Conservation (phyloP, 768 basidiomycete genomes). For the Terana coerulea region DNA sequence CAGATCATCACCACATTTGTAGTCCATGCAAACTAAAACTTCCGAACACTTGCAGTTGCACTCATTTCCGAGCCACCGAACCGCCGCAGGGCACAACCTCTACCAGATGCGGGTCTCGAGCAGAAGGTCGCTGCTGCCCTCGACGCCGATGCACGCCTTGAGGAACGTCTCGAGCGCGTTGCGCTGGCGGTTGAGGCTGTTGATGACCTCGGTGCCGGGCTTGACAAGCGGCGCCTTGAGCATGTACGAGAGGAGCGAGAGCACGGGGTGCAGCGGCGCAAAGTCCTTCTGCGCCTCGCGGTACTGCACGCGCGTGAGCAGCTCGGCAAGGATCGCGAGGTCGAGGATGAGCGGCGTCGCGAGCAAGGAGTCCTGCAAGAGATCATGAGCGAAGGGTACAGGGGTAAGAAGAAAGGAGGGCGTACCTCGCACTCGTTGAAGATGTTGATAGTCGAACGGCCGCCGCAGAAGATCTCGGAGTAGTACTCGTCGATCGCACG, state of each 20-base stretch:
- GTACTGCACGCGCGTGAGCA: conserved; percentile 91
- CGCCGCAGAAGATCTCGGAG: conserved; percentile 96
- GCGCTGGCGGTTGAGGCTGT: conserved; percentile 92
- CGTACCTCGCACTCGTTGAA: conserved; percentile 95
- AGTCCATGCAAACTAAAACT: no score
- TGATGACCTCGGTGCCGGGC: conserved; percentile 90
- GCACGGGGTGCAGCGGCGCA: conserved; percentile 81
- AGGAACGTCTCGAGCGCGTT: conserved; percentile 91
- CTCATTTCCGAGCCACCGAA: no score
- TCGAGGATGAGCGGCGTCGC: conserved; percentile 97
- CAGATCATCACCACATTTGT: no score
- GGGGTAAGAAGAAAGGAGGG: conserved; percentile 7
- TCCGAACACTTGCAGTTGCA: no score
- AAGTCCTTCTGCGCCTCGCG: conserved; percentile 66
- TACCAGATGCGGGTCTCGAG: conserved; percentile 89
- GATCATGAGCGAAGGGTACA: neutral
- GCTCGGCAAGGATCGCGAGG: conserved; percentile 87
- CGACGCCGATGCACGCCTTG: conserved; percentile 90
- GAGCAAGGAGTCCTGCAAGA: conserved; percentile 78
- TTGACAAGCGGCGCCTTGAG: conserved; percentile 98
- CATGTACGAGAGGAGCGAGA: conserved; percentile 95
- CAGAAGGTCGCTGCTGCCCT: conserved; percentile 78
- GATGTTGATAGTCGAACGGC: conserved; percentile 90
- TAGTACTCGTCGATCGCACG: conserved; percentile 99
- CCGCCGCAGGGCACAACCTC: no score